phyloP scores from a whole-genome alignment of 208 protist species.

The Trypanosoma cruzi region DNA sequence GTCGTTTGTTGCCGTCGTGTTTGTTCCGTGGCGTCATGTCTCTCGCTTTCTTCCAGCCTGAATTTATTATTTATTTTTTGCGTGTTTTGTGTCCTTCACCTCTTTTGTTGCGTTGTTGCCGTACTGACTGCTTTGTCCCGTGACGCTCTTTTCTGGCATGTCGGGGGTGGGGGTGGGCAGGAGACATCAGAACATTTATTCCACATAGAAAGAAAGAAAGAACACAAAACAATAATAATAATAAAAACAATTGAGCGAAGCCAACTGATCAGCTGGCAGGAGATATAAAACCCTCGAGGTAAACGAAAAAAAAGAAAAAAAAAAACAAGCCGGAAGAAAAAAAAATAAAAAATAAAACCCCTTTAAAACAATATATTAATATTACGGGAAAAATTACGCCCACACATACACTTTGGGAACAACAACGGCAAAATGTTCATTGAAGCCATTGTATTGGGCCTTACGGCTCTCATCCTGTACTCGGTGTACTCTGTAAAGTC shows the following conservation, averaged over 20 bases:
- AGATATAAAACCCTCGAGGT: too few relatives aligned
- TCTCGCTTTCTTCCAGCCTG: neutral
- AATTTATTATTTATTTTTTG: neutral
- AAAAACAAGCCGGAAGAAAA: constrained; percentile 19
- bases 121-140: too few relatives aligned
- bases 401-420: neutral
- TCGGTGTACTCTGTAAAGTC: constrained; percentile 81
- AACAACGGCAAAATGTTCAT: constrained; percentile 45
- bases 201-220: too few relatives aligned
- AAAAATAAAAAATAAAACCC: constrained; percentile 9
- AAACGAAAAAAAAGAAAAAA: constrained; percentile 5
- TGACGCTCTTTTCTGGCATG: too few relatives aligned
- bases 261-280: too few relatives aligned
- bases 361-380: too few relatives aligned
- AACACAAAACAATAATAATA: too few relatives aligned
- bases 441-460: constrained; percentile 47
- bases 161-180: too few relatives aligned
- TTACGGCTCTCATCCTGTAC: constrained; percentile 59
- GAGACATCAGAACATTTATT: too few relatives aligned
- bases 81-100: neutral
- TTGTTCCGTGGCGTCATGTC: too few relatives aligned
- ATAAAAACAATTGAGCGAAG: too few relatives aligned
- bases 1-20: too few relatives aligned
- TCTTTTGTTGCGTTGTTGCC: constrained; percentile 1
- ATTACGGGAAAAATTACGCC: neutral